Base-by-base conservation (phyloP, 768 basidiomycete genomes). In the Boletus rufocinnamomeus region DNA sequence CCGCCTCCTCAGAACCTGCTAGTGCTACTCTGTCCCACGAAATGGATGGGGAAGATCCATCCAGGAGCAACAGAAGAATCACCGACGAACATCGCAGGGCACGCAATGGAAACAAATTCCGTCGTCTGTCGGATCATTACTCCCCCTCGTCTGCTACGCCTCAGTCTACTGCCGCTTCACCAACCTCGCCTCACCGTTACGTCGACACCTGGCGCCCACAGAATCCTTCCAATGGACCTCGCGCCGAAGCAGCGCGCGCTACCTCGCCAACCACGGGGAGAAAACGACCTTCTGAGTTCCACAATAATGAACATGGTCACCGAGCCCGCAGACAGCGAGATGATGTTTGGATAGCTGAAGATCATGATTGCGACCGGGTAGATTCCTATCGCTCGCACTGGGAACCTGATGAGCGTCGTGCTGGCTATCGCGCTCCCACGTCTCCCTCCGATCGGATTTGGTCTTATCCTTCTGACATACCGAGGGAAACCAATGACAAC, bases 251-350 rank as follows among this genome's bases (percentile, higher is more conserved):
- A 13, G 59, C 63, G 47, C 60, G 66, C 2, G 55, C 59, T 30
- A 35, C 52, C 32, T 61, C 66, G 3, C 66, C 68, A 4, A 53
- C 25, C 11, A 25, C 34, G 2, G 62, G 63, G 35, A 68, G 43
- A 41, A 72, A 72, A 47, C 61, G 72, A 38, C 54, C 63, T 34
- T 47, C 38, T 6, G 71, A 74, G 37, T 54, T 48, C 14, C 44
- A 32, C 34, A 62, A 72, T n/a, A 60, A 58, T 52, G 68, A 73
- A 10, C 34, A 63, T 32, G 47, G 43, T 41, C 61, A 50, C 44
- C 62, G 68, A 52, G 59, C 46, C 1, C 70, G 72, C 23, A 72
- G 63, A 50, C 65, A 56, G 16, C 69, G 72, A 37, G 57, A 28
- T 32, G 62, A 70, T 60, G 30, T 13, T 30, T 65, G 68, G 71